Percentiles rank a stretch among this genome's conserved stretches.
Evolutionary conservation across 805 yeast genomes (phyloP).

Genomic region (Ogataea sp.): DNA sequence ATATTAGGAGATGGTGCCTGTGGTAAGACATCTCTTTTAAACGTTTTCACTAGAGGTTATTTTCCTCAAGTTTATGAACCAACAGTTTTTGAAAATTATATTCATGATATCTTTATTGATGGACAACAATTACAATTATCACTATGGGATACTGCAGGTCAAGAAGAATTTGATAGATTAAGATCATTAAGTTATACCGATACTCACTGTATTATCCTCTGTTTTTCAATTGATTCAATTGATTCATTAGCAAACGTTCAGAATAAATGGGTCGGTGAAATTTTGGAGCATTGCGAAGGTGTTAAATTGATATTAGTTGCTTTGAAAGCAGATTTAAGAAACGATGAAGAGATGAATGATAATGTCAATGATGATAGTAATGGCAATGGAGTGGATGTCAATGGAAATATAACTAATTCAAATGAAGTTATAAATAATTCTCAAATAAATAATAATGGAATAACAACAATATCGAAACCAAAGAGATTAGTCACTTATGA

Average conservation of each 20-base stretch:
- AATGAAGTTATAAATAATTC: too few relatives aligned
- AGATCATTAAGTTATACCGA: constrained; percentile 90
- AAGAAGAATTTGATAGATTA: constrained; percentile 93
- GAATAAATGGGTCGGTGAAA: constrained; percentile 95
- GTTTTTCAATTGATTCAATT: constrained; percentile 89
- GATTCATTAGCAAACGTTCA: constrained; percentile 94
- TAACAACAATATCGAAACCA: constrained; percentile 17
- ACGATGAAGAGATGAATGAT: constrained; percentile 19
- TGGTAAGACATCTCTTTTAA: constrained; percentile 91
- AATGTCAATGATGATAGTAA: constrained; percentile 20
- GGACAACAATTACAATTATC: constrained; percentile 88
- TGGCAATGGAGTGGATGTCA: constrained; percentile 14
- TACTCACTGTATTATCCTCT: constrained; percentile 94
- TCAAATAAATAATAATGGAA: constrained; percentile 5
- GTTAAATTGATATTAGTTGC: constrained; percentile 92
- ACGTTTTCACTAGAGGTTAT: constrained; percentile 94
- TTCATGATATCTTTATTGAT: constrained; percentile 93
- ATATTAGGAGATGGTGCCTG: constrained; percentile 98
- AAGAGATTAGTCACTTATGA: constrained; percentile 73
- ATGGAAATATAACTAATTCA: not conserved
- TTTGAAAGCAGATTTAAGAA: constrained; percentile 86
- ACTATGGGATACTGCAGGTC: constrained; percentile 98
- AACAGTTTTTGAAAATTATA: constrained; percentile 94
- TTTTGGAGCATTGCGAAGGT: constrained; percentile 94
- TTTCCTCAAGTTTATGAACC: constrained; percentile 98